Evolutionary conservation across 1,139 yeast species (phyloP), one percentile per base, ranked within the genome.

Genomic region (Pichia sp.): DNA sequence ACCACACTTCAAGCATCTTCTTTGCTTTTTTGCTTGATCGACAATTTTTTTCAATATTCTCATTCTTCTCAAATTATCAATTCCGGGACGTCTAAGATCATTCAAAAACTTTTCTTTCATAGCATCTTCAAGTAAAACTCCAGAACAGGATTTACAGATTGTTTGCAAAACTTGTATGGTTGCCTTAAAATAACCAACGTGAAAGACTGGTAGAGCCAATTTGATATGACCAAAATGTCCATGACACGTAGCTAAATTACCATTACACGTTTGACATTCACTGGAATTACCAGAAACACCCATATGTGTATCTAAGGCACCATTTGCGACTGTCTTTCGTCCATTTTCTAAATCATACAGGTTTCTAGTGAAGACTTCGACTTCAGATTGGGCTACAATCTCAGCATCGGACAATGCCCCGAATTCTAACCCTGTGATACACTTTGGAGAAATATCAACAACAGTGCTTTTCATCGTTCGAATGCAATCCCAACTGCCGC

Each of bases 151-250:
- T 64, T 94, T 94, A 71, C 99, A 94, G 52, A 94, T 82, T 49
- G 86, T 79, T 64, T 94, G 98, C 46, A 94, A 68, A 43, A 94
- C 90, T 58, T 81, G 84, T 52, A 94, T 85, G 36, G 87, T 85
- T 37, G 94, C 82, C 63, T 90, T 92, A 73, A 94, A 92, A 62
- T 88, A 94, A 5, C 99, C 99, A 39, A 92, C 95, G 61, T 94
- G 98, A 67, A 92, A 94, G 23, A 90, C 97, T 2, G 99, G 99
- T 42, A 94, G 70, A 0, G 97, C 96, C 44, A 94, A 72, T 55
- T 87, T 78, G 52, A 94, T 79, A 60, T 94, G 95, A 38, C 99
- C 99, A 63, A 94, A 94, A 67, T 94, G 99, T 45, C 99, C 99
- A 65, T 92, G 97, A 63, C 99, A 94, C 1, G 95, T 78, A 0